These are phyloP conservation scores for Lactarius evosmus DNA, from an alignment of 768 basidiomycete species.

Conservation along the genomic window DNA sequence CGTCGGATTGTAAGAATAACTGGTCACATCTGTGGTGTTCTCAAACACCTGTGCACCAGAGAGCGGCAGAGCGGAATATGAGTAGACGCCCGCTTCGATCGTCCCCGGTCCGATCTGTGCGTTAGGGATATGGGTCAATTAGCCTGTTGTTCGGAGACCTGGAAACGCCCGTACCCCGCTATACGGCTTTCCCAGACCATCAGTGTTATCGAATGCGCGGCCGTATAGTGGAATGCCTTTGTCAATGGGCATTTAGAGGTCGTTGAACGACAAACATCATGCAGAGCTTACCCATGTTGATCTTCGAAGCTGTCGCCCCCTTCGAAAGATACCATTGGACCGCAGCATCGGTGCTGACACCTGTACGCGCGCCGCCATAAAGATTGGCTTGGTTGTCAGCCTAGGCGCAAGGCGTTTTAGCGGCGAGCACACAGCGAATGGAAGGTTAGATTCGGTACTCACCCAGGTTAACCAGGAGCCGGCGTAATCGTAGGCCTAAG, in stretches of 20 bases:
- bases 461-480: slow-evolving; percentile 70
- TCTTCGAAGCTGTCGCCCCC: slow-evolving; percentile 64
- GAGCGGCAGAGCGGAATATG: slow-evolving; percentile 70
- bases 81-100: slow-evolving; percentile 67
- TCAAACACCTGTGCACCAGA: slow-evolving; percentile 51
- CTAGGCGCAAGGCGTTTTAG: slow-evolving; percentile 27
- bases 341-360: slow-evolving; percentile 65
- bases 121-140: background rate
- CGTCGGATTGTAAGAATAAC: slow-evolving; percentile 72
- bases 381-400: slow-evolving; percentile 62
- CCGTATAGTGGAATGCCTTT: slow-evolving; percentile 80
- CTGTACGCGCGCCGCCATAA: slow-evolving; percentile 60
- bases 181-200: slow-evolving; percentile 64
- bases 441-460: slow-evolving; percentile 10
- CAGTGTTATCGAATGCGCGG: slow-evolving; percentile 68
- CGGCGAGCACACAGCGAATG: slow-evolving; percentile 6
- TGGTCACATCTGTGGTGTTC: slow-evolving; percentile 65
- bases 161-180: slow-evolving; percentile 47
- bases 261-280: background rate
- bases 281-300: slow-evolving; percentile 52
- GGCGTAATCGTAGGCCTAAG: slow-evolving; percentile 69
- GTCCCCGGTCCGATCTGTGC: slow-evolving; percentile 67
- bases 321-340: slow-evolving; percentile 55
- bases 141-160: background rate
- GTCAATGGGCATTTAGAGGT: background rate